Percentiles rank a stretch among this genome's conserved stretches.
Conservation (phyloP, 108 stramenopile species). For the Skeletonema grethae region DNA sequence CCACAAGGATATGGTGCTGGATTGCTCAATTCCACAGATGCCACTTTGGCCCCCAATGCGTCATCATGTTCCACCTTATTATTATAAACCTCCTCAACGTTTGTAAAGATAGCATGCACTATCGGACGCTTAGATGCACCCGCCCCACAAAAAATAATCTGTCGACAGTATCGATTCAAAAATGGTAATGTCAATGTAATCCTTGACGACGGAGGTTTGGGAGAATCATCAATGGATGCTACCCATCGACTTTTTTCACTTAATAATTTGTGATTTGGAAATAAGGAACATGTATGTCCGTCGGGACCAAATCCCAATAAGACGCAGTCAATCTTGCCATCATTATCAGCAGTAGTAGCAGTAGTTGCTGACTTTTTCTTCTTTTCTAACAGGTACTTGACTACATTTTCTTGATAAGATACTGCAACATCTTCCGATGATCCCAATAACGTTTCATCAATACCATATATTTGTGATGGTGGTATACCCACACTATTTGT, state of each 20-base stretch:
- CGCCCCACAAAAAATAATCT: constrained; percentile 83
- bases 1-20: constrained; percentile 77
- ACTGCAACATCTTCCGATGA: constrained; percentile 53
- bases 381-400: constrained; percentile 28
- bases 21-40: constrained; percentile 37
- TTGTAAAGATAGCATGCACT: constrained; percentile 52
- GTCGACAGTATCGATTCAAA: constrained; percentile 65
- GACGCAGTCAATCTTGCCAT: constrained; percentile 78
- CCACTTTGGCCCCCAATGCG: constrained; percentile 1
- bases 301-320: constrained; percentile 97
- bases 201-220: constrained; percentile 92
- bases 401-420: constrained; percentile 59
- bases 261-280: constrained; percentile 88
- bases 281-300: constrained; percentile 96
- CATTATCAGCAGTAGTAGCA: neutral
- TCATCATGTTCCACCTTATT: neutral
- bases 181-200: constrained; percentile 92
- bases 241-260: constrained; percentile 64
- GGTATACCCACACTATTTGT: constrained; percentile 60
- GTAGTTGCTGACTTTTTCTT: neutral
- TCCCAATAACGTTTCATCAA: constrained; percentile 54
- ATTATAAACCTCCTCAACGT: neutral
- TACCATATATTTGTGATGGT: constrained; percentile 66
- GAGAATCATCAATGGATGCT: constrained; percentile 90
- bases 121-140: constrained; percentile 77